phyloP scores from a whole-genome alignment of 129 eudicot genomes.

The Solidago caesia region DNA sequence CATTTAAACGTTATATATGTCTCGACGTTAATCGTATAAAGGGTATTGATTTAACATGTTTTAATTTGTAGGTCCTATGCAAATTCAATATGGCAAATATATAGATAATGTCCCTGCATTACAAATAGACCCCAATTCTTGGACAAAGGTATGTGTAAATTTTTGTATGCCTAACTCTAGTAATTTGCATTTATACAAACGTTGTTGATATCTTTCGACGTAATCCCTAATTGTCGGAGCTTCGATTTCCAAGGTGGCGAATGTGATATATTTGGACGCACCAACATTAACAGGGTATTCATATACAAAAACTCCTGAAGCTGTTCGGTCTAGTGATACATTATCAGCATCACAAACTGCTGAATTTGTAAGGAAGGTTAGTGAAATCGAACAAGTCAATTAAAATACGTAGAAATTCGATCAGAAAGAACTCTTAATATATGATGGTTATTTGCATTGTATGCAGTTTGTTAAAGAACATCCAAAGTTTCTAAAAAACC shows the following conservation, averaged over 20 bases:
- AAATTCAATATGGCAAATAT: slow-evolving; percentile 13
- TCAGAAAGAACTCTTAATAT: no score
- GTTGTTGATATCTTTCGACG: neutral
- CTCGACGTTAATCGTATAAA: neutral
- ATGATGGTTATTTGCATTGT: no score
- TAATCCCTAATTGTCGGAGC: neutral
- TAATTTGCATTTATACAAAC: neutral
- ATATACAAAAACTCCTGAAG: slow-evolving; percentile 22
- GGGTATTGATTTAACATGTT: neutral
- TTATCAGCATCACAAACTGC: slow-evolving; percentile 29
- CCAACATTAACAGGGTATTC: slow-evolving; percentile 40
- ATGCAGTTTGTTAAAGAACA: neutral
- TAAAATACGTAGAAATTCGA: neutral
- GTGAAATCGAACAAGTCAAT: neutral
- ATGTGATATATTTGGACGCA: slow-evolving; percentile 39
- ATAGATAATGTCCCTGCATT: slow-evolving; percentile 21
- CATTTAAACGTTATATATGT: neutral
- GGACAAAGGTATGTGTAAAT: slow-evolving; percentile 27
- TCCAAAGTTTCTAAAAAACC: slow-evolving; percentile 9
- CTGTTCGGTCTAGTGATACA: slow-evolving; percentile 25
- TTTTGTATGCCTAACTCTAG: neutral
- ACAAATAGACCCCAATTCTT: slow-evolving; percentile 23
- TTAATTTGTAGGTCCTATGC: slow-evolving; percentile 16
- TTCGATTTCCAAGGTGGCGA: slow-evolving; percentile 29
- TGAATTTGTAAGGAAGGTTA: slow-evolving; percentile 40